Evolutionary conservation across 2,329 filamentous ascomycete species (phyloP).

Genomic region (Penicillium occitanis): DNA sequence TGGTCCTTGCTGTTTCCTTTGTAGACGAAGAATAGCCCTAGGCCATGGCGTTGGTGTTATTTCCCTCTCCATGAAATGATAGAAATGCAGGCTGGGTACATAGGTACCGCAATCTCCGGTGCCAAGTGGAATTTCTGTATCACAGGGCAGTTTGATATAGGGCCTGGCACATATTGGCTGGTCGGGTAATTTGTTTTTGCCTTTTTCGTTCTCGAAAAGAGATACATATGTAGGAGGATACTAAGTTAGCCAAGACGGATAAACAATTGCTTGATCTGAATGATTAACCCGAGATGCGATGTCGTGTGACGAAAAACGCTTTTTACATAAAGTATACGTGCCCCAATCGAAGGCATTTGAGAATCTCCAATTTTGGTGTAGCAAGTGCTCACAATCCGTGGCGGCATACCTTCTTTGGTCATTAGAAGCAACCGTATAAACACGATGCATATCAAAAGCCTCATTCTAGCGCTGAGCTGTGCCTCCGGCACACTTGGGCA

Average conservation of each 20-base stretch:
- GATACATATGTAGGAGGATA: background rate
- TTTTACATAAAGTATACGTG: background rate
- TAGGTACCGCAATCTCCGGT: background rate
- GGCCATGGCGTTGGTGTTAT: background rate
- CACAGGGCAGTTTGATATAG: background rate
- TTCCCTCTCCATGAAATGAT: background rate
- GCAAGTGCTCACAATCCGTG: background rate
- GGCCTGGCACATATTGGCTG: background rate
- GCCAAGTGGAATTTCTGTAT: background rate
- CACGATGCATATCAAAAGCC: slow-evolving; percentile 9
- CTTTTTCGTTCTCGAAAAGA: background rate
- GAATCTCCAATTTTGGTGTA: background rate
- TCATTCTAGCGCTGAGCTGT: slow-evolving; percentile 13
- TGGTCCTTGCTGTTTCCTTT: background rate
- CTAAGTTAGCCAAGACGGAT: background rate
- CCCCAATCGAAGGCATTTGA: background rate
- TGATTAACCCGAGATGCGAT: background rate
- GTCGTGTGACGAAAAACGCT: background rate
- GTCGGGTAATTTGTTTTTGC: background rate
- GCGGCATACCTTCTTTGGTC: background rate
- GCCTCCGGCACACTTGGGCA: slow-evolving; percentile 3
- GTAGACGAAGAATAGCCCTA: background rate
- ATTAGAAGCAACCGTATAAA: background rate
- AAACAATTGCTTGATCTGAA: background rate
- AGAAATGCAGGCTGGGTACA: background rate